Conservation (phyloP, 768 basidiomycete genomes). For the Termitomyces heimii region DNA sequence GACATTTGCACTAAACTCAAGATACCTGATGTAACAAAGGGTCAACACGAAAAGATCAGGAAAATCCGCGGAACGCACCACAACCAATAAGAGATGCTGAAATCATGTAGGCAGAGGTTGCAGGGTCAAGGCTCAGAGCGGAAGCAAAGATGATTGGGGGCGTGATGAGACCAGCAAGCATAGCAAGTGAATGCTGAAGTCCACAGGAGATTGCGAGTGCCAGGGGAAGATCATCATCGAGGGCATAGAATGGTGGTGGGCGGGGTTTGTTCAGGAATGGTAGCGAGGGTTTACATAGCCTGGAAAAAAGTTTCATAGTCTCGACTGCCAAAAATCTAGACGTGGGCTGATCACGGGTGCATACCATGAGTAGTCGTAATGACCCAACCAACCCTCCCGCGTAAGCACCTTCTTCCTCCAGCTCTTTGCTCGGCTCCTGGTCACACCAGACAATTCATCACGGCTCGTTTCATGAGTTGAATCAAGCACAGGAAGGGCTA, state of each 20-base stretch:
- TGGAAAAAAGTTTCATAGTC: conserved; percentile 4
- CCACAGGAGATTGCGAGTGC: conserved; percentile 69
- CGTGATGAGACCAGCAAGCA: conserved; percentile 79
- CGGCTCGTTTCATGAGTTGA: not conserved
- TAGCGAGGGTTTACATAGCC: conserved; percentile 63
- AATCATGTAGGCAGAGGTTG: conserved; percentile 69
- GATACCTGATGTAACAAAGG: conserved; percentile 42
- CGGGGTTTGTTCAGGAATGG: conserved; percentile 45
- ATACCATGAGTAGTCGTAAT: conserved; percentile 70
- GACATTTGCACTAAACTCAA: conserved; percentile 79
- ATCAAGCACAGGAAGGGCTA: conserved; percentile 7
- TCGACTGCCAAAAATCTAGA: too few relatives aligned
- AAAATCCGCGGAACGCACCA: conserved; percentile 35
- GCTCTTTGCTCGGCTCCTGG: not conserved
- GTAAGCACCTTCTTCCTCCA: conserved; percentile 32
- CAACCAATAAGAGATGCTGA: conserved; percentile 78
- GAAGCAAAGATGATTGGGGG: conserved; percentile 79
- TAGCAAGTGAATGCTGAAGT: conserved; percentile 71
- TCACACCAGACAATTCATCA: not conserved
- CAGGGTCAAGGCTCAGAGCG: conserved; percentile 49
- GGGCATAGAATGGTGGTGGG: conserved; percentile 67
- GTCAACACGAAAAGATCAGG: not conserved
- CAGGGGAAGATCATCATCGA: conserved; percentile 69
- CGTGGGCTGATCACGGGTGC: conserved; percentile 4
- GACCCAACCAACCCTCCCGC: conserved; percentile 73